Conservation (phyloP, 331 rosid genomes). For the Spiraea crenata region DNA sequence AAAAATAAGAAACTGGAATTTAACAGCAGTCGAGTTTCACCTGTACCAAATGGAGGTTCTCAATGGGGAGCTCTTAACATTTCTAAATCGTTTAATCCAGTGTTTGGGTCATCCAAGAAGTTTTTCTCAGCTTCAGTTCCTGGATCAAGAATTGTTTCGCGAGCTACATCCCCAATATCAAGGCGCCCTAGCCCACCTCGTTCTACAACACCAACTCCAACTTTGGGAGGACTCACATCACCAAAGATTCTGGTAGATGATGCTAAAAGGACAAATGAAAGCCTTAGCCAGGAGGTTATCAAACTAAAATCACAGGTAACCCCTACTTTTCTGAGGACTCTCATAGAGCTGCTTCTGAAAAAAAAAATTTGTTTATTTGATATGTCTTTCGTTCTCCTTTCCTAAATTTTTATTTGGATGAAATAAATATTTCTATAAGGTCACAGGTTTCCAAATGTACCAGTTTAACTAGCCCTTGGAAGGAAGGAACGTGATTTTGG, state of each 20-base stretch:
- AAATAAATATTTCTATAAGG: background rate
- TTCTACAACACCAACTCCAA: constrained; percentile 98
- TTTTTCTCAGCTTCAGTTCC: constrained; percentile 99
- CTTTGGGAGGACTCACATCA: constrained; percentile 95
- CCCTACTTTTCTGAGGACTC: background rate
- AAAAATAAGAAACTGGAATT: constrained; percentile 96
- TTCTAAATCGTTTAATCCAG: constrained; percentile 94
- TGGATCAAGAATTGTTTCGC: constrained; percentile 98
- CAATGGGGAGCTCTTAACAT: constrained; percentile 95
- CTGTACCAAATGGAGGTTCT: constrained; percentile 92
- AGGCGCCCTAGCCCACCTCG: constrained; percentile 99
- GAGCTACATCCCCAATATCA: constrained; percentile 98
- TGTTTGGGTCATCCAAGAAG: constrained; percentile 96
- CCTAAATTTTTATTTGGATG: background rate
- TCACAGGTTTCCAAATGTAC: too few species aligned
- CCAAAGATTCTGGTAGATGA: constrained; percentile 89
- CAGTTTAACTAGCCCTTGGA: too few species aligned
- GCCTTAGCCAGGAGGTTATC: constrained; percentile 94
- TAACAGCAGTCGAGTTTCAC: constrained; percentile 96
- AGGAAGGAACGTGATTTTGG: too few species aligned
- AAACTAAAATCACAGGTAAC: constrained; percentile 89
- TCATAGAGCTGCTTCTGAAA: background rate
- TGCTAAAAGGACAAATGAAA: constrained; percentile 78
- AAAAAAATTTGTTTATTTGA: background rate
- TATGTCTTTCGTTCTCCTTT: background rate